phyloP scores from a whole-genome alignment of 2,329 filamentous ascomycete species.

The Sporothrix pseudoabietina region DNA sequence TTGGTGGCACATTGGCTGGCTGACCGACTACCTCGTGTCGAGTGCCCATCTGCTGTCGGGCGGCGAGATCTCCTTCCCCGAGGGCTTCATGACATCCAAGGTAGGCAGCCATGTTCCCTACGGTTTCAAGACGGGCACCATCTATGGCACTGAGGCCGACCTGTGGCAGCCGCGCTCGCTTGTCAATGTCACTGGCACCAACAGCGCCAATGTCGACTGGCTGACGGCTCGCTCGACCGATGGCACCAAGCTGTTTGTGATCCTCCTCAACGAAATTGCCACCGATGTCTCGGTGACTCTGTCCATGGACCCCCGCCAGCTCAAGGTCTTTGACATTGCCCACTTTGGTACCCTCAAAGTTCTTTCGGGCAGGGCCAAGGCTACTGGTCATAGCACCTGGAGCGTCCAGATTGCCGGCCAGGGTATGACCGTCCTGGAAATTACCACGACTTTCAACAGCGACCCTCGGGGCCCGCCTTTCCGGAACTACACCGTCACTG shows the following conservation, averaged over 20 bases:
- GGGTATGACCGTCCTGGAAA: slow-evolving; percentile 19
- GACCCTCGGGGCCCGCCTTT: slow-evolving; percentile 26
- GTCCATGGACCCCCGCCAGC: slow-evolving; percentile 23
- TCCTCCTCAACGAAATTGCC: slow-evolving; percentile 24
- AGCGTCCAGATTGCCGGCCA: slow-evolving; percentile 6
- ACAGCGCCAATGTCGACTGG: slow-evolving; percentile 26
- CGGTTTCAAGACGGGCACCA: slow-evolving; percentile 25
- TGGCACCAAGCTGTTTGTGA: slow-evolving; percentile 26
- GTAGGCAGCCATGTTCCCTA: slow-evolving; percentile 32
- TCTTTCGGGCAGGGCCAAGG: neutral
- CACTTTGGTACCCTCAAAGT: neutral
- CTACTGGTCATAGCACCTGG: slow-evolving; percentile 23
- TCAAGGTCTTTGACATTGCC: slow-evolving; percentile 9
- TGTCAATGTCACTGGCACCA: slow-evolving; percentile 2
- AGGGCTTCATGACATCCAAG: slow-evolving; percentile 31
- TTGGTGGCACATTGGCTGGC: slow-evolving; percentile 34
- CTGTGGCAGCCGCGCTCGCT: slow-evolving; percentile 28
- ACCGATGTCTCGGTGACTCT: neutral
- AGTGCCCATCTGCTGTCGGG: slow-evolving; percentile 26
- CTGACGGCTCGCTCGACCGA: slow-evolving; percentile 27
- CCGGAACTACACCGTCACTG: slow-evolving; percentile 21
- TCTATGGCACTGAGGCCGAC: slow-evolving; percentile 27
- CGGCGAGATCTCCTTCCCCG: slow-evolving; percentile 28
- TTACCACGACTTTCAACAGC: slow-evolving; percentile 21
- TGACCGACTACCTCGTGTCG: slow-evolving; percentile 31